Percentiles rank a stretch among this genome's conserved stretches.
These are phyloP conservation scores for Diplosphaera chodatii DNA, from an alignment of 139 green algal genomes.

Conservation along the genomic window DNA sequence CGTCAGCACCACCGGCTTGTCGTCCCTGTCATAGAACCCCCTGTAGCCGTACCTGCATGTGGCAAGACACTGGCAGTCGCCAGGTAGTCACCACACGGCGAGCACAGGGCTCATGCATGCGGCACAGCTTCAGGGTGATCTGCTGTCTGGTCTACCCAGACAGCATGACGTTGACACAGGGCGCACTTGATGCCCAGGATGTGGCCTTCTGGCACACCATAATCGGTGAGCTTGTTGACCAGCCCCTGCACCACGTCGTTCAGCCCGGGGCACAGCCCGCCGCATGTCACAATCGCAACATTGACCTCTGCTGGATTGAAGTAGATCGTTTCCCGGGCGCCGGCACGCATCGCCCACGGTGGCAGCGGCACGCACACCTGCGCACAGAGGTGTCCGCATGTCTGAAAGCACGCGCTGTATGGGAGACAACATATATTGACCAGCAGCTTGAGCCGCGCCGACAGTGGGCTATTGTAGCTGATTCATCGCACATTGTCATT, in stretches of 20 bases:
- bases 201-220: conserved; percentile 82
- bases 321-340: conserved; percentile 79
- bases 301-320: conserved; percentile 70
- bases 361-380: conserved; percentile 75
- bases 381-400: no score
- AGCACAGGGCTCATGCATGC: no score
- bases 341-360: conserved; percentile 72
- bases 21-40: conserved; percentile 72
- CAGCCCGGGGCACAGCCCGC: conserved; percentile 93
- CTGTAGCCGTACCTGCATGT: conserved; percentile 66
- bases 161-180: neutral
- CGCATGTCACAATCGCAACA: conserved; percentile 87
- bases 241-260: conserved; percentile 94
- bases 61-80: neutral
- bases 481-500: neutral
- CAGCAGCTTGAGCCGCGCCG: no score
- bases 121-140: no score
- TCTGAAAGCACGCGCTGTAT: no score
- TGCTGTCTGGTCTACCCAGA: no score
- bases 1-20: conserved; percentile 80
- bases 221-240: conserved; percentile 80
- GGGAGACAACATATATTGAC: no score
- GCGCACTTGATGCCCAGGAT: conserved; percentile 86
- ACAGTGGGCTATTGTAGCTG: no score
- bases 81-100: neutral